These are phyloP conservation scores for Knoxdaviesia capensis DNA, from an alignment of 2,329 filamentous ascomycete species.

Conservation along the genomic window DNA sequence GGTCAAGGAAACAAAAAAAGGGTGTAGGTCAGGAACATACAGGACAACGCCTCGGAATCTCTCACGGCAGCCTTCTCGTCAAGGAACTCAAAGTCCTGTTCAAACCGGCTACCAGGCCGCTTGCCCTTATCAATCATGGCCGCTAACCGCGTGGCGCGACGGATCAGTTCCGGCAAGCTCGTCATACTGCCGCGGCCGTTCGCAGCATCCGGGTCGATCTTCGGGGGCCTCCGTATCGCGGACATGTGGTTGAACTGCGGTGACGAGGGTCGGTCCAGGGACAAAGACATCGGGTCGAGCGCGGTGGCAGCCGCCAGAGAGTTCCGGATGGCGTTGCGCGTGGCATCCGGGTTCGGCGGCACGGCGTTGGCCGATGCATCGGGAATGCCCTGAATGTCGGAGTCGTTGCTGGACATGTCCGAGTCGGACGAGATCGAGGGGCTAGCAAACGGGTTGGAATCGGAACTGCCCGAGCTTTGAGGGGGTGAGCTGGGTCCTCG, in stretches of 20 bases:
- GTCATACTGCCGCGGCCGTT: conserved; percentile 79
- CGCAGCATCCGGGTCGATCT: conserved; percentile 63
- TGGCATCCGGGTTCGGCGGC: conserved; percentile 18
- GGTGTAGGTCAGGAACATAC: conserved; percentile 14
- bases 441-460: too few relatives aligned
- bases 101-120: conserved; percentile 37
- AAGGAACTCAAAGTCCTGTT: conserved; percentile 28
- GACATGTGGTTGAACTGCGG: conserved; percentile 26
- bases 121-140: conserved; percentile 72
- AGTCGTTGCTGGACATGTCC: too few relatives aligned
- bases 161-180: conserved; percentile 78
- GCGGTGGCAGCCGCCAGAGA: conserved; percentile 29
- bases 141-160: conserved; percentile 68
- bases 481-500: too few relatives aligned
- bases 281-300: conserved; percentile 15
- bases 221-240: conserved; percentile 44
- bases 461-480: too few relatives aligned
- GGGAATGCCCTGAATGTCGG: conserved; percentile 13
- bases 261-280: conserved; percentile 7
- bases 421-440: too few relatives aligned
- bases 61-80: conserved; percentile 19
- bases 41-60: conserved; percentile 6
- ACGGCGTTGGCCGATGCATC: conserved; percentile 28
- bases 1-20: conserved; percentile 7
- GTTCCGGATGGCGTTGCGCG: conserved; percentile 23